Base-by-base conservation (phyloP, 2,329 filamentous ascomycete genomes). In the Ambrosiella xylebori region DNA sequence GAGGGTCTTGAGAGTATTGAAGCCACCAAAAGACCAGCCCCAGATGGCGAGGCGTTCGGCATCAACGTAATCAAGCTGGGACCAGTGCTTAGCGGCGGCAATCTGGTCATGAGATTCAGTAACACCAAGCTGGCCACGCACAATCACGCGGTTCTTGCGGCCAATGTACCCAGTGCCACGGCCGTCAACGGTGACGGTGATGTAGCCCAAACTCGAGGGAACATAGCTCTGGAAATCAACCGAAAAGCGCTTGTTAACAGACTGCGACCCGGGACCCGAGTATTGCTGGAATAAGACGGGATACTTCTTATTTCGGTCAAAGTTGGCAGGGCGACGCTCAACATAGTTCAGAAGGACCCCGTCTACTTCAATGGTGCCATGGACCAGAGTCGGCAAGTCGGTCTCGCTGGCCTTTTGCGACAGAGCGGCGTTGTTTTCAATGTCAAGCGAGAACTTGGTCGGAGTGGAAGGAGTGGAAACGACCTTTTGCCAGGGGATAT, bases 1-100 rank as follows among this genome's bases (percentile, higher is more conserved):
- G 11, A 98, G 81, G 1, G 88, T 93, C 74, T 98, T 98, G 65
- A 98, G 78, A 5, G 93, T 88, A 75, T 87, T 86, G 74, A 95
- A 98, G 9, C 93, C 93, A 59, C 93, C 93, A 66, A 93, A 98
- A 62, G 88, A 95, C 93, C 93, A 98, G 53, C 93, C 93, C 93
- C 93, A 98, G 66, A 98, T 95, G 17, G 89, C 90, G 64, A 98
- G 80, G 57, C 86, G 81, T 6, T 81, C 76, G 35, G 79, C 74
- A 68, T 98, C 94, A 12, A 96, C 84, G 68, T 98, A 97, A 12
- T 78, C 71, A 67, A 88, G 91, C 41, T 74, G 73, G 0, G 85
- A 84, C 83, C 88, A 97, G 63, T 85, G 80, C 69, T 90, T 86
- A 2, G 87, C 93, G 0, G 89, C 86, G 35, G 84, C 86, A 63